A percentile compares a stretch with the other conserved stretches of the same genome.
Evolutionary conservation across 177 flowering plant genomes (phyloP).

Genomic region (Tripterygium wilfordii): DNA sequence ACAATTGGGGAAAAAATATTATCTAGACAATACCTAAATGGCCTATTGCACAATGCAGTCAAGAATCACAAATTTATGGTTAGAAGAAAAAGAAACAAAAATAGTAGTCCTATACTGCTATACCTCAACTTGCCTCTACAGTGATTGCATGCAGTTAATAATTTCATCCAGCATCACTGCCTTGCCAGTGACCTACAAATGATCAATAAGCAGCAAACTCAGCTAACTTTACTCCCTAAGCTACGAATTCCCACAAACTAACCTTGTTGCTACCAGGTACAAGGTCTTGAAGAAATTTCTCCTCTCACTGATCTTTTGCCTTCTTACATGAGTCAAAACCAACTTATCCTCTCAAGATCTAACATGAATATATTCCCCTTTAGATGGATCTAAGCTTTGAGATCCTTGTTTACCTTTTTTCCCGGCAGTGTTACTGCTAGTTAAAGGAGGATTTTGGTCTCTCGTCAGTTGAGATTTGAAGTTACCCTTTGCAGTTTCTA

Average conservation of each 20-base stretch:
- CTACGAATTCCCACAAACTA: conserved; percentile 6
- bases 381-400: conserved; percentile 61
- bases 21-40: too few relatives aligned
- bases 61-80: too few relatives aligned
- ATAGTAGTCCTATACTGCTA: background rate
- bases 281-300: conserved; percentile 98
- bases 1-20: too few relatives aligned
- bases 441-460: conserved; percentile 38
- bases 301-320: conserved; percentile 97
- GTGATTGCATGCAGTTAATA: conserved; percentile 91
- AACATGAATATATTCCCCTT: conserved; percentile 92
- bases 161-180: conserved; percentile 99
- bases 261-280: conserved; percentile 99
- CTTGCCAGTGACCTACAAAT: conserved; percentile 95
- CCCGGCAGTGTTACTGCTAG: conserved; percentile 30
- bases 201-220: background rate
- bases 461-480: conserved; percentile 41
- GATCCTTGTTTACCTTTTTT: conserved; percentile 63
- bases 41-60: too few relatives aligned
- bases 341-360: conserved; percentile 51
- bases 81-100: background rate
- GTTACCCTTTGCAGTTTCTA: conserved; percentile 35
- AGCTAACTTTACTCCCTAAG: background rate
- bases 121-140: conserved; percentile 98
- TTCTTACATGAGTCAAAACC: conserved; percentile 53